Evolutionary conservation across 345 rosid species (phyloP).

Genomic region (Microthlaspi erraticum): DNA sequence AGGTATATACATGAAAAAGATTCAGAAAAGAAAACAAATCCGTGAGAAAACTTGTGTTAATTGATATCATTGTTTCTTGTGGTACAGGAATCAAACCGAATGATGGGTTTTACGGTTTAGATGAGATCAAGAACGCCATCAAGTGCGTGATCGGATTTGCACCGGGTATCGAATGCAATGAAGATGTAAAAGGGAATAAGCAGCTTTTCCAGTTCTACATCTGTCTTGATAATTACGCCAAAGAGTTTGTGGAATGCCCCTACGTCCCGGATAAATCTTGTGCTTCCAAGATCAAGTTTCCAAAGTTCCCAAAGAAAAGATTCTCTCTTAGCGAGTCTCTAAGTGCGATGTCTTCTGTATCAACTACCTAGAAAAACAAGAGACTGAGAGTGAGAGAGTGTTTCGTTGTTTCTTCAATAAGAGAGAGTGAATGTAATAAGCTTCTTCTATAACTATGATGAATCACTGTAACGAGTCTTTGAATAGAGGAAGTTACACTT

Average conservation of each 20-base stretch:
- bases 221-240: conserved; percentile 67
- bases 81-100: conserved; percentile 67
- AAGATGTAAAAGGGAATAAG: conserved; percentile 52
- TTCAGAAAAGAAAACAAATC: background rate
- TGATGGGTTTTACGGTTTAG: conserved; percentile 55
- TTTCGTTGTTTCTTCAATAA: conserved; percentile 17
- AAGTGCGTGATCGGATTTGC: conserved; percentile 52
- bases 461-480: conserved; percentile 7
- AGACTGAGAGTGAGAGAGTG: background rate
- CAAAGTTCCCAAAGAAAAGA: conserved; percentile 46
- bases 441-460: conserved; percentile 13
- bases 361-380: conserved; percentile 17
- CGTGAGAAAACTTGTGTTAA: background rate
- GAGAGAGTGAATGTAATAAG: conserved; percentile 19
- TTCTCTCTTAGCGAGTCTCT: conserved; percentile 17
- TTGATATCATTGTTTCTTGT: conserved; percentile 12
- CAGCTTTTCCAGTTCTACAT: conserved; percentile 72
- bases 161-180: conserved; percentile 73
- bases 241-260: conserved; percentile 72
- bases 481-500: background rate
- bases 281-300: conserved; percentile 62
- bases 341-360: conserved; percentile 30
- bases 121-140: conserved; percentile 60
- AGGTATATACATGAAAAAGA: conserved; percentile 42
- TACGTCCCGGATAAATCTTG: conserved; percentile 54